Evolutionary conservation across 2,329 filamentous ascomycete species (phyloP).

Genomic region (Decorospora gaudefroyi): DNA sequence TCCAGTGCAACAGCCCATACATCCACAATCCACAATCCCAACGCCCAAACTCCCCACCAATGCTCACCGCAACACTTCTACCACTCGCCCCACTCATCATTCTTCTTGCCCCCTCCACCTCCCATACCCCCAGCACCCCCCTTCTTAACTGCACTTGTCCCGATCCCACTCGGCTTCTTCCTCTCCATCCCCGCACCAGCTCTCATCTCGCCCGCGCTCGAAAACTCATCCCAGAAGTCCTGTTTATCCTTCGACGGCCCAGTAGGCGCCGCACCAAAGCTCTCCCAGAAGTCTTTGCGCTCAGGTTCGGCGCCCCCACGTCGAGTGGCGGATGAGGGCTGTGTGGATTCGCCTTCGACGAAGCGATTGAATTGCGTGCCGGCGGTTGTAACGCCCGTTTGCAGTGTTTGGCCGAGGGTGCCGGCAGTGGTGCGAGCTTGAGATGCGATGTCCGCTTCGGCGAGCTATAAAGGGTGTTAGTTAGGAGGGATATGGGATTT

Average conservation of each 20-base stretch:
- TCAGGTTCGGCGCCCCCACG: slow-evolving; percentile 57
- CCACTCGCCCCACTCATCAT: slow-evolving; percentile 63
- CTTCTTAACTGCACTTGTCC: slow-evolving; percentile 68
- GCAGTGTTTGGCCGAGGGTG: slow-evolving; percentile 64
- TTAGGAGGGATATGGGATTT: too few species aligned
- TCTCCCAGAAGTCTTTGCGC: slow-evolving; percentile 62
- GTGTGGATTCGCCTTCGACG: slow-evolving; percentile 69
- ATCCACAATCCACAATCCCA: neutral
- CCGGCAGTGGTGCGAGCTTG: slow-evolving; percentile 64
- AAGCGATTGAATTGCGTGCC: slow-evolving; percentile 83
- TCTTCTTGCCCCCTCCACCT: slow-evolving; percentile 52
- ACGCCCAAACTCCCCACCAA: slow-evolving; percentile 8
- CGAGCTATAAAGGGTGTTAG: slow-evolving; percentile 61
- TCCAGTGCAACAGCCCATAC: neutral
- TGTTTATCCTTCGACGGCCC: slow-evolving; percentile 57
- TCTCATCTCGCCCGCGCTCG: slow-evolving; percentile 38
- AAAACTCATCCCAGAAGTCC: slow-evolving; percentile 57
- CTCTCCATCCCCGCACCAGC: slow-evolving; percentile 27
- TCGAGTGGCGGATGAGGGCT: slow-evolving; percentile 7
- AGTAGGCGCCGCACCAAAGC: slow-evolving; percentile 70
- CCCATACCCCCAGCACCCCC: slow-evolving; percentile 29
- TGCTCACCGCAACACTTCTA: slow-evolving; percentile 28
- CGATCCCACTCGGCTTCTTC: slow-evolving; percentile 58
- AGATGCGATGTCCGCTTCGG: slow-evolving; percentile 63
- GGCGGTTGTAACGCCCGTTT: slow-evolving; percentile 69